Evolutionary conservation across 306 rosid species (phyloP).

Genomic region (Vigna trinervia): DNA sequence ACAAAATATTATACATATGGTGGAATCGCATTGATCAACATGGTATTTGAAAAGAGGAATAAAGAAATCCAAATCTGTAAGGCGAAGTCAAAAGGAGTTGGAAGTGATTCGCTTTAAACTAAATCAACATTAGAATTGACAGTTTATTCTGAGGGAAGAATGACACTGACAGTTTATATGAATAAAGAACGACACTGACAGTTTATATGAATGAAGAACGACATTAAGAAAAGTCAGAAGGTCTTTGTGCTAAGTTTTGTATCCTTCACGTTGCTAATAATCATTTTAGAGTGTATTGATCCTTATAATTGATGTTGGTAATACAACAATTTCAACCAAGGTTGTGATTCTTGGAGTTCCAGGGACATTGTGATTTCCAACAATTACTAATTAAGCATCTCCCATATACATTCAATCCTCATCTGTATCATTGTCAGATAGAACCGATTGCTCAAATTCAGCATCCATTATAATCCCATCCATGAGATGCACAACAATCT

Average conservation of each 20-base stretch:
- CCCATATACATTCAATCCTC: constrained; percentile 26
- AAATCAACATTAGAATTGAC: neutral
- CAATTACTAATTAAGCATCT: neutral
- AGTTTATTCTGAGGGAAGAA: neutral
- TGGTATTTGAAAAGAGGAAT: no score
- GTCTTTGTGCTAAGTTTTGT: neutral
- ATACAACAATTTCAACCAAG: no score
- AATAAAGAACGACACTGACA: no score
- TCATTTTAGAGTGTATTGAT: no score
- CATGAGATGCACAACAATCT: constrained; percentile 71
- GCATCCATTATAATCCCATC: constrained; percentile 93
- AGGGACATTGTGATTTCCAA: neutral
- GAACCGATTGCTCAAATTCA: constrained; percentile 70
- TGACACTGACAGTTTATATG: neutral
- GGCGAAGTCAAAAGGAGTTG: neutral
- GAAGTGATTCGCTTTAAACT: neutral
- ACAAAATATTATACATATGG: no score
- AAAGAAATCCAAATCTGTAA: no score
- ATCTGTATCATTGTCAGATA: constrained; percentile 51
- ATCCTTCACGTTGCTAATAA: no score
- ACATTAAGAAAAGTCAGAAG: neutral
- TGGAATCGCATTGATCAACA: no score
- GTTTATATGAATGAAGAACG: neutral
- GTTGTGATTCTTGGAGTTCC: no score
- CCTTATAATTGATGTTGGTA: no score